These are phyloP conservation scores for Fraxinus pennsylvanica DNA, from an alignment of 257 asterid genomes.

Conservation along the genomic window DNA sequence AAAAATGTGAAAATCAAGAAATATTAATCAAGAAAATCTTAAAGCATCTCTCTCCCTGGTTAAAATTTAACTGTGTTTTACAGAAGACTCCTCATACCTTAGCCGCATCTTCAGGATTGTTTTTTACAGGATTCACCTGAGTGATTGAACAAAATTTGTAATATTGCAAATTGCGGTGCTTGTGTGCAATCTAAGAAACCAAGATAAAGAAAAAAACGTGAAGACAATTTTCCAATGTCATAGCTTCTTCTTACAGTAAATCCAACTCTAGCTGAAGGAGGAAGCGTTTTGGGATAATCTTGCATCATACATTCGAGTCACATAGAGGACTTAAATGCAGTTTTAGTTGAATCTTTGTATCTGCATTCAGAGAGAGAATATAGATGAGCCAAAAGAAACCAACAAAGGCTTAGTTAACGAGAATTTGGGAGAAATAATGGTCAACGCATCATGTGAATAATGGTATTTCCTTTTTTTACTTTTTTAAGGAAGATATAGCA, in stretches of 20 bases:
- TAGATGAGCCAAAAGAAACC: background rate
- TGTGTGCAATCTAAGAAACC: conserved; percentile 1
- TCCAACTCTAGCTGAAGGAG: conserved; percentile 96
- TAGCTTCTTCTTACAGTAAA: conserved; percentile 72
- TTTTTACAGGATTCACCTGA: conserved; percentile 94
- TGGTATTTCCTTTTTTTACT: background rate
- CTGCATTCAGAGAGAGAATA: conserved; percentile 45
- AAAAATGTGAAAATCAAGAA: conserved; percentile 7
- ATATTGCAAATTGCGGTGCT: conserved; percentile 14
- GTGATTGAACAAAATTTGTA: conserved; percentile 14
- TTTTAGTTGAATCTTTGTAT: conserved; percentile 91
- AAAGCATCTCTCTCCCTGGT: background rate
- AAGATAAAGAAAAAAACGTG: conserved; percentile 1
- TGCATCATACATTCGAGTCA: conserved; percentile 99
- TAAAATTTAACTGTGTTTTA: background rate
- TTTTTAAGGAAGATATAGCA: background rate
- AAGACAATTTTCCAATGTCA: conserved; percentile 11
- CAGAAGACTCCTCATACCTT: conserved; percentile 53
- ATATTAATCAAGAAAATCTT: background rate
- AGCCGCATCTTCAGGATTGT: conserved; percentile 99
- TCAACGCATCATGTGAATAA: background rate
- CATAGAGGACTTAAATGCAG: conserved; percentile 90
- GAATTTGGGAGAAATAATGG: background rate
- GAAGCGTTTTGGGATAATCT: conserved; percentile 94
- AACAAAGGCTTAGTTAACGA: background rate